Base-by-base conservation (phyloP, 768 basidiomycete genomes). In the Kwoniella dendrophila region DNA sequence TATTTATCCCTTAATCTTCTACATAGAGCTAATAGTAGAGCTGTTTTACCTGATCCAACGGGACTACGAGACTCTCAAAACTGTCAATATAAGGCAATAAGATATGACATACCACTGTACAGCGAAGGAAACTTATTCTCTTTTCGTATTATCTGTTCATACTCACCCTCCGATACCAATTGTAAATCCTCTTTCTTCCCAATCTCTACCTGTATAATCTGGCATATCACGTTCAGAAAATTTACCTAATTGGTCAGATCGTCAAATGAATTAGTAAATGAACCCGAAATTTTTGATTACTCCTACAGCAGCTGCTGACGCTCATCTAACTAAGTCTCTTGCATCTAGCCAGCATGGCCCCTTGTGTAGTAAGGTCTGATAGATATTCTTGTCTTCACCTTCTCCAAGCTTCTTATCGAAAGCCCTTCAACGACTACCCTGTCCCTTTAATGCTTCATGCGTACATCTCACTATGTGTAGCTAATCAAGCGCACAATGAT, bases 31-130 rank as follows among this genome's bases (percentile, higher is more conserved):
- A 99, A 86, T 2, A 92, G 90, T 67, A 97, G 80, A 0, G 95
- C 95, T 0, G 95, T 97, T 82, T 99, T 98, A 2, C 95, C 95
- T 1, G 94, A 96, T 10, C 94, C 94, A n/a, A 98, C 94, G 1
- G 94, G 94, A 0, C 94, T 96, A 66, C 2, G 36, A 14, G 12
- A 16, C 41, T 18, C 20, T 38, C 33, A 26, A 12, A 22, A 4
- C 24, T 20, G 1, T 27, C 45, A 3, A 47, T n/a, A 10, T 0
- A 29, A 30, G 18, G 30, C 10, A 29, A n/a, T 4, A 10, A 52
- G 29, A 56, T 11, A 27, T 22, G 18, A 34, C 24, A 4, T 29
- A 27, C 34, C 6, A 54, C 3, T 10, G 24, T 20, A n/a, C n/a
- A n/a, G n/a, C n/a, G n/a, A n/a, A n/a, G n/a, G n/a, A n/a, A 54